A percentile compares a stretch with the other conserved stretches of the same genome.
phyloP scores from a whole-genome alignment of 495 filamentous ascomycete genomes.

The Penicillium odoratum region DNA sequence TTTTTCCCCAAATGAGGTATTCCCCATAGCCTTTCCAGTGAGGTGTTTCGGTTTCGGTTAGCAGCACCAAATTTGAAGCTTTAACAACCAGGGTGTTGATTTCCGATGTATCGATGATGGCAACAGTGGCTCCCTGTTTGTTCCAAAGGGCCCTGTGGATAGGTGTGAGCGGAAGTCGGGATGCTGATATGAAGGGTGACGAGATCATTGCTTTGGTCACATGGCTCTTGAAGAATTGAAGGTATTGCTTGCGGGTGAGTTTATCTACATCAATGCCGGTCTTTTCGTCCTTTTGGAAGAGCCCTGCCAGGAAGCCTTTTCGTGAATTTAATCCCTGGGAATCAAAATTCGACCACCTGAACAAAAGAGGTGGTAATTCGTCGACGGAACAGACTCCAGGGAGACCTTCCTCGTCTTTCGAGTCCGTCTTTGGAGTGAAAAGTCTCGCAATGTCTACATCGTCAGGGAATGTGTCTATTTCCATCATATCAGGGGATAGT shows the following conservation, averaged over 20 bases:
- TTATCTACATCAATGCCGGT: conserved; percentile 18
- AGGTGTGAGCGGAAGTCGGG: conserved; percentile 25
- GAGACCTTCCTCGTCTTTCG: neutral
- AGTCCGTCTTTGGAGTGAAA: no score
- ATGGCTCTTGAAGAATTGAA: conserved; percentile 26
- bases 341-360: conserved; percentile 36
- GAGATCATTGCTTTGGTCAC: conserved; percentile 14
- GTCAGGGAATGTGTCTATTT: neutral
- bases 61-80: conserved; percentile 20
- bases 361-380: conserved; percentile 31
- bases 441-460: neutral
- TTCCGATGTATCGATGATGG: conserved; percentile 33
- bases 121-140: conserved; percentile 28
- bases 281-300: conserved; percentile 19
- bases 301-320: conserved; percentile 20
- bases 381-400: neutral
- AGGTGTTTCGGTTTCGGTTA: conserved; percentile 17
- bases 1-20: conserved; percentile 34
- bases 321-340: conserved; percentile 36
- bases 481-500: neutral
- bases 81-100: conserved; percentile 26
- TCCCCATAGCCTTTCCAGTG: conserved; percentile 34
- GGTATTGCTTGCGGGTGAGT: conserved; percentile 18
- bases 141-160: conserved; percentile 33
- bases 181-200: conserved; percentile 39